Base-by-base conservation (phyloP, 2,329 filamentous ascomycete genomes). In the Endoconidiophora laricicola region DNA sequence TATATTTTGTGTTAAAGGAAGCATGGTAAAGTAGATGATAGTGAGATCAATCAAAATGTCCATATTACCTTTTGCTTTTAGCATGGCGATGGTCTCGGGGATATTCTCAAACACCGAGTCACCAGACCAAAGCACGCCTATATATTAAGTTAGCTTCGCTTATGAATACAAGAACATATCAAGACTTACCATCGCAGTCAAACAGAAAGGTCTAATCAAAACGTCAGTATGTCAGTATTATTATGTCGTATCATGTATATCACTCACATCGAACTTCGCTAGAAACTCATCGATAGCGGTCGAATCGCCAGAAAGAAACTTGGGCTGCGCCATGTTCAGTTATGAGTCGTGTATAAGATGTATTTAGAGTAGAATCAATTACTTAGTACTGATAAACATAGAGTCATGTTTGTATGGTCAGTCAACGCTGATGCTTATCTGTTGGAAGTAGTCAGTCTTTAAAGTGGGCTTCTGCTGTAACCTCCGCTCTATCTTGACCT, bases 91-190 rank as follows among this genome's bases (percentile, higher is more conserved):
- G 0, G 87, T 94, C 66, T 95, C 86, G 3, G 85, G 81, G 4
- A 87, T 81, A 48, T 83, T 83, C 12, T 86, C 81, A 58, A 91
- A 95, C 9, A 94, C 70, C 62, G 90, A 81, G 61, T 95, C 86
- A 46, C 91, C 91, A 14, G 88, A 94, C 91, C 91, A 98, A 54
- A 98, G 71, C 37, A 98, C 91, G 61, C 90, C 88, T 94, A 66
- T 45, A 20, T 20, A 16, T 38, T 16, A 9, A 18, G 36, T 26
- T 24, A 48, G 14, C 9, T 38, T 46, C 4, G 38, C 10, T 20
- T 22, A 12, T n/a, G 26, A 26, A 12, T 18, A 18, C 16, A 18
- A 22, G n/a, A 4, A 29, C 6, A 2, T 33, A 23, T 38, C 6
- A 12, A 39, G 23, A 41, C 71, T 60, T 70, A 94, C 90, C 91